Percentiles rank a stretch among this genome's conserved stretches.
phyloP scores from a whole-genome alignment of 176 grass and related monocot genomes.

The Musa troglodytarum region DNA sequence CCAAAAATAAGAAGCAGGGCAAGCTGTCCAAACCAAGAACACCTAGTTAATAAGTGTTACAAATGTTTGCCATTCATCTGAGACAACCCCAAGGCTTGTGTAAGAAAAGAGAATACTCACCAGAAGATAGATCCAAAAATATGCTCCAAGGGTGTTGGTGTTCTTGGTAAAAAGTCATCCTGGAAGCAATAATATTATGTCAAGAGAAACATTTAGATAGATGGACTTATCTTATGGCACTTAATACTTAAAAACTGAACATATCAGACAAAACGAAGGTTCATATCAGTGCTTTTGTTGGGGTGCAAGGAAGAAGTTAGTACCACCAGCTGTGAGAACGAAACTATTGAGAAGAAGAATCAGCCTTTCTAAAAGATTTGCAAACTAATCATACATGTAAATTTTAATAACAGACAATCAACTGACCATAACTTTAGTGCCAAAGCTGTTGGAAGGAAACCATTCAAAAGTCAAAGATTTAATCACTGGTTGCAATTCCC shows the following conservation, averaged over 20 bases:
- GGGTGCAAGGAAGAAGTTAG: neutral
- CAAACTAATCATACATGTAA: neutral
- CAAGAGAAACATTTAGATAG: neutral
- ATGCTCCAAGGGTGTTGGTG: constrained; percentile 74
- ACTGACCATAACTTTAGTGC: neutral
- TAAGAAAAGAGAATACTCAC: constrained; percentile 35
- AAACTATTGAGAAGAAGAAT: neutral
- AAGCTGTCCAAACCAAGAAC: constrained; percentile 84
- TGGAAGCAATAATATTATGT: constrained; percentile 6
- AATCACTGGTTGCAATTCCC: neutral
- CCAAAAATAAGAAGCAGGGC: constrained; percentile 80
- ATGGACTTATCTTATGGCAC: neutral
- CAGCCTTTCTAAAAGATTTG: neutral
- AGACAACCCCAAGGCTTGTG: neutral
- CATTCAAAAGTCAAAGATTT: neutral
- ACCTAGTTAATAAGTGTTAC: constrained; percentile 29
- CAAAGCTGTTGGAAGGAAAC: neutral
- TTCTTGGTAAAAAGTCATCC: constrained; percentile 99
- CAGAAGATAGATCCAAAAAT: constrained; percentile 97
- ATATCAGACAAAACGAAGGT: neutral
- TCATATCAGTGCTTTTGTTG: neutral
- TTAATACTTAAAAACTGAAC: neutral
- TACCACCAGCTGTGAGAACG: no score
- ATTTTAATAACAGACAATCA: neutral
- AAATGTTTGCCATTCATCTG: neutral